Evolutionary conservation across 2,329 filamentous ascomycete species (phyloP).

Genomic region (Clarireedia monteithiana): DNA sequence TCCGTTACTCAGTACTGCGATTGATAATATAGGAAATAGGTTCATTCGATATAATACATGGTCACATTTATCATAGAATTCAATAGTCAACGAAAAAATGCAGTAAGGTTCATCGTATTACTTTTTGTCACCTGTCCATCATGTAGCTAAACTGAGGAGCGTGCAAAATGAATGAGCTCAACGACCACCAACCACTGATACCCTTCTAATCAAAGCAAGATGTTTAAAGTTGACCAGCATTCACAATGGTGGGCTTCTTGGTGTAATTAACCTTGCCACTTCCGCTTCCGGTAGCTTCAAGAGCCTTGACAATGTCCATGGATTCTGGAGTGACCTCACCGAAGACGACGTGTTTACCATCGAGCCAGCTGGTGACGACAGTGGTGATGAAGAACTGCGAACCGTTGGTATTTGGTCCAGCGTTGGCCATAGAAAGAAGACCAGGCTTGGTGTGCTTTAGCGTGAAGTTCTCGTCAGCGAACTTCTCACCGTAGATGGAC

Average conservation of each 20-base stretch:
- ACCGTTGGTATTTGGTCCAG: constrained; percentile 95
- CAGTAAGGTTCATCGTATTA: constrained; percentile 8
- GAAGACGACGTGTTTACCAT: constrained; percentile 94
- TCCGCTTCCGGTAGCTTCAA: constrained; percentile 52
- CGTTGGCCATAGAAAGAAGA: constrained; percentile 92
- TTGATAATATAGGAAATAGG: not conserved
- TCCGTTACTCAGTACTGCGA: not conserved
- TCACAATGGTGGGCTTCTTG: constrained; percentile 51
- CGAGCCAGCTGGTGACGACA: constrained; percentile 86
- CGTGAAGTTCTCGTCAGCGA: constrained; percentile 86
- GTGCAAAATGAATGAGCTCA: constrained; percentile 9
- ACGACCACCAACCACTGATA: constrained; percentile 10
- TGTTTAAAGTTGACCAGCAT: constrained; percentile 35
- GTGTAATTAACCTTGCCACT: constrained; percentile 48
- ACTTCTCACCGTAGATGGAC: constrained; percentile 95
- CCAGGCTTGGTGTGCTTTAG: constrained; percentile 66
- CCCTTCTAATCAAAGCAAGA: constrained; percentile 31
- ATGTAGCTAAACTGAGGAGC: constrained; percentile 5
- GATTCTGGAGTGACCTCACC: constrained; percentile 52
- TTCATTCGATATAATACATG: too few relatives aligned
- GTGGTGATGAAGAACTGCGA: constrained; percentile 99
- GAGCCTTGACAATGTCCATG: constrained; percentile 47
- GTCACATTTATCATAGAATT: too few relatives aligned
- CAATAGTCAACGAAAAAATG: not conserved
- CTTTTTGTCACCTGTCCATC: constrained; percentile 8